These are phyloP conservation scores for Cystodermella granulosa DNA, from an alignment of 1,284 basidiomycete genomes.

Conservation along the genomic window DNA sequence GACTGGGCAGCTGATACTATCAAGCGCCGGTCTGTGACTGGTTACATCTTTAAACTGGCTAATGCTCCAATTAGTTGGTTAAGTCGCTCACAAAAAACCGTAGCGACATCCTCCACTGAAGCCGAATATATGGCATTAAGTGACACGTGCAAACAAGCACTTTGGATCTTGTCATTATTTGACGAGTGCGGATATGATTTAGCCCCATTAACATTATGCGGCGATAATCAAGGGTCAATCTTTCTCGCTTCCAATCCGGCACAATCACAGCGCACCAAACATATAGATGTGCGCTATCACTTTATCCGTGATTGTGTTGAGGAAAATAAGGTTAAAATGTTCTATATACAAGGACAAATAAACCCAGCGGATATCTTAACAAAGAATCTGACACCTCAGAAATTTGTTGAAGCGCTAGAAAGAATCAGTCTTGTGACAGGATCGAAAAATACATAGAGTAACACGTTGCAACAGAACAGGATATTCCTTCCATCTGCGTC, in stretches of 20 bases:
- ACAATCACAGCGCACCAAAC: conserved; percentile 6
- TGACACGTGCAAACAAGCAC: conserved; percentile 8
- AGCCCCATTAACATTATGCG: conserved; percentile 3
- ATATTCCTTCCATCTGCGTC: too few species aligned
- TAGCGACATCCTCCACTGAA: conserved; percentile 6
- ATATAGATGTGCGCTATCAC: conserved; percentile 4
- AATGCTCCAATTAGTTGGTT: background rate
- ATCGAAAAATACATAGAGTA: too few species aligned
- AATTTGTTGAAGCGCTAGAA: background rate
- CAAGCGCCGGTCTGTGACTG: background rate
- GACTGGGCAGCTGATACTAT: too few species aligned
- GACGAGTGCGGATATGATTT: conserved; percentile 4
- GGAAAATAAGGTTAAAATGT: background rate
- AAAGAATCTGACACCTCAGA: conserved; percentile 1
- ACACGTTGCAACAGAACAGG: too few species aligned
- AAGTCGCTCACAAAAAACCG: background rate
- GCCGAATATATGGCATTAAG: conserved; percentile 10
- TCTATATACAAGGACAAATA: background rate
- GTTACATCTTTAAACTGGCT: background rate
- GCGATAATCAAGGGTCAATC: conserved; percentile 6
- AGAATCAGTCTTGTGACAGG: too few species aligned
- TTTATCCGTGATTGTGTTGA: background rate
- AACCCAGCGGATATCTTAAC: conserved; percentile 4
- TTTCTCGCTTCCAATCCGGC: conserved; percentile 6
- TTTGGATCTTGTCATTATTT: conserved; percentile 7